Conservation (phyloP, 1,139 yeast genomes). For the Yamadazyma atlantica region DNA sequence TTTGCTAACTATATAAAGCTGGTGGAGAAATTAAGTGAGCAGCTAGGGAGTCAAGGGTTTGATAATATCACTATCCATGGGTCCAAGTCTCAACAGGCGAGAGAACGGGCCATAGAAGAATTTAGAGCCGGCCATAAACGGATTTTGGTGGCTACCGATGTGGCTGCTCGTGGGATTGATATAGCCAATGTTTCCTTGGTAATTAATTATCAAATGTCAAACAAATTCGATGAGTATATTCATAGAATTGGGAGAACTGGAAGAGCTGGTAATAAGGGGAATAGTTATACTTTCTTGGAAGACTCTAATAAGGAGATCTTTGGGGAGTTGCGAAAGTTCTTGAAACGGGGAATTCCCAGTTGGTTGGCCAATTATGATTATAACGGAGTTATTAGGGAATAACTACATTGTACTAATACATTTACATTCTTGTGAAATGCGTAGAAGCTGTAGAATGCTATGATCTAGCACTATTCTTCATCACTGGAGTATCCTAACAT, state of each 20-base stretch:
- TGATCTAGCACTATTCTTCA: constrained; percentile 19
- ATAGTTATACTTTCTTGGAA: constrained; percentile 69
- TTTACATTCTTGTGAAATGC: too few species aligned
- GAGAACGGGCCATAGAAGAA: constrained; percentile 73
- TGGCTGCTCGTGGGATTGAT: constrained; percentile 96
- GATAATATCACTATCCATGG: constrained; percentile 72
- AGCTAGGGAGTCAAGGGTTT: constrained; percentile 46
- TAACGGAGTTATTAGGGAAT: constrained; percentile 1
- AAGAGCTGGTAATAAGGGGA: constrained; percentile 82
- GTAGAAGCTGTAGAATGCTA: neutral
- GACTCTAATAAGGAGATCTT: constrained; percentile 56
- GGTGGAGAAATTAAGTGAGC: constrained; percentile 63
- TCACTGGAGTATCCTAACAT: constrained; percentile 24
- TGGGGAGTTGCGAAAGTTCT: constrained; percentile 49
- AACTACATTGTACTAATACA: neutral
- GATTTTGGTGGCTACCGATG: constrained; percentile 86
- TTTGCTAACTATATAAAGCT: constrained; percentile 77
- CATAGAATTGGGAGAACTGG: constrained; percentile 98
- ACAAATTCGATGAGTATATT: constrained; percentile 75
- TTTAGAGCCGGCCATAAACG: constrained; percentile 62
- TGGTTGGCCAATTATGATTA: constrained; percentile 43
- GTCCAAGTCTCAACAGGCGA: constrained; percentile 78
- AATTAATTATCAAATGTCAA: constrained; percentile 81
- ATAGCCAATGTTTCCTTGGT: constrained; percentile 83
- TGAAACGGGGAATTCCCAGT: constrained; percentile 50